These are phyloP conservation scores for Selaginella tamariscina DNA, from an alignment of 75 land plant species.

Conservation along the genomic window DNA sequence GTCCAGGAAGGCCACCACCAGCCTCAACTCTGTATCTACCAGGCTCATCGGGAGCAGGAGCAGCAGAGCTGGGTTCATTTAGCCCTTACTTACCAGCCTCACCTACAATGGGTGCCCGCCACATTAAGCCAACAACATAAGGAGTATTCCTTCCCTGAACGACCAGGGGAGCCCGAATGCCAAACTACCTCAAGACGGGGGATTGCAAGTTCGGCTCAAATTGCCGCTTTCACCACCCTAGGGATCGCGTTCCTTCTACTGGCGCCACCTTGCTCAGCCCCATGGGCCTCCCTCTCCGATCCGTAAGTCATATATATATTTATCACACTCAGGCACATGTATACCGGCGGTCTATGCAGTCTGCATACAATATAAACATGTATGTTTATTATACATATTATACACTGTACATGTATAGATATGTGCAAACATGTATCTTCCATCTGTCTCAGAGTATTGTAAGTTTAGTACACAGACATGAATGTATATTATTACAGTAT, in stretches of 20 bases:
- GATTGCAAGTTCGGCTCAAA: slow-evolving; percentile 94
- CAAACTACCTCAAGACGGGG: slow-evolving; percentile 97
- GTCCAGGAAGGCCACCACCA: too few species aligned
- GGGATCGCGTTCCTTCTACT: slow-evolving; percentile 55
- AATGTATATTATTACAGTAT: too few species aligned
- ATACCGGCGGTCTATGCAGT: too few species aligned
- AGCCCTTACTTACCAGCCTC: slow-evolving; percentile 11
- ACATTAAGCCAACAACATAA: background rate
- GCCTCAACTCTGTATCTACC: too few species aligned
- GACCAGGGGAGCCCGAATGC: slow-evolving; percentile 84
- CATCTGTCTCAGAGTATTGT: background rate
- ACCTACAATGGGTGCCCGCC: background rate
- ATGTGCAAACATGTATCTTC: too few species aligned
- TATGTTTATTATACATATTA: too few species aligned
- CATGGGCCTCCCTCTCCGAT: slow-evolving; percentile 84
- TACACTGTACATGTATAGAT: too few species aligned
- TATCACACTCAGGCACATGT: too few species aligned
- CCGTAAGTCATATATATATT: too few species aligned
- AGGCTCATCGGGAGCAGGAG: background rate
- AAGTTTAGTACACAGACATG: too few species aligned
- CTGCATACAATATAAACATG: too few species aligned
- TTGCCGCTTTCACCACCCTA: slow-evolving; percentile 92
- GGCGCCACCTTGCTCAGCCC: slow-evolving; percentile 70
- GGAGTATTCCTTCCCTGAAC: slow-evolving; percentile 39
- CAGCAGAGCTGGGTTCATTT: background rate